phyloP scores from a whole-genome alignment of 208 protist species.

The Leishmania aethiopica region DNA sequence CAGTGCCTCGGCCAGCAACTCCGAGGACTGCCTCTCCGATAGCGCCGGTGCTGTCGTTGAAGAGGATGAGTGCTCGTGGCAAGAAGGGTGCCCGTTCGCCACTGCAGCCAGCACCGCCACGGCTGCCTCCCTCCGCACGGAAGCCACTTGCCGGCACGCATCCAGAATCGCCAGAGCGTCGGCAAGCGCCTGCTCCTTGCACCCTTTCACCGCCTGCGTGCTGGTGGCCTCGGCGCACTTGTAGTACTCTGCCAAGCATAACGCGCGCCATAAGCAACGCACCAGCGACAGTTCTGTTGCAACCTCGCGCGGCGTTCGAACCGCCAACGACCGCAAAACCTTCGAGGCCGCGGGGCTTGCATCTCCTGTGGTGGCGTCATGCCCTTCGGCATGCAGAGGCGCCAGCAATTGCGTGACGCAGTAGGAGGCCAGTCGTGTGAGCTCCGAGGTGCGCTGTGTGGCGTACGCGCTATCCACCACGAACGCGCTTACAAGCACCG shows the following conservation, averaged over 20 bases:
- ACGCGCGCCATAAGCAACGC: conserved; percentile 66
- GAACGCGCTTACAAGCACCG: conserved; percentile 45
- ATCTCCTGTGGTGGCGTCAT: neutral
- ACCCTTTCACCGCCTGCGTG: conserved; percentile 9
- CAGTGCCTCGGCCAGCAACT: conserved; percentile 2
- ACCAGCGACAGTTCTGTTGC: conserved; percentile 56
- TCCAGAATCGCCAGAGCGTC: conserved; percentile 44
- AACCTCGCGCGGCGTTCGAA: conserved; percentile 36
- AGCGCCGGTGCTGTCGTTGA: neutral
- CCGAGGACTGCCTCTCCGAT: neutral
- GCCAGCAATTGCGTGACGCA: conserved; percentile 33
- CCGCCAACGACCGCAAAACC: neutral
- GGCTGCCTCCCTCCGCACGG: neutral
- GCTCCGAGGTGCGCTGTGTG: conserved; percentile 36
- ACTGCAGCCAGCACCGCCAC: neutral
- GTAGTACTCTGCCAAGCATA: conserved; percentile 59
- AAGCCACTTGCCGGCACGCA: conserved; percentile 14
- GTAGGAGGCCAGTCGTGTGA: conserved; percentile 53
- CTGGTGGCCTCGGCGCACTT: conserved; percentile 16
- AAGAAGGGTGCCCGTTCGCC: neutral
- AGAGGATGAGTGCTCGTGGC: neutral
- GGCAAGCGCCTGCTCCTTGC: conserved; percentile 38
- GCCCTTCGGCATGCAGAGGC: conserved; percentile 4
- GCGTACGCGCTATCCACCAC: conserved; percentile 81
- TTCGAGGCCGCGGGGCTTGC: neutral